Evolutionary conservation across 768 basidiomycete species (phyloP).

Genomic region (Amyloporia xantha): DNA sequence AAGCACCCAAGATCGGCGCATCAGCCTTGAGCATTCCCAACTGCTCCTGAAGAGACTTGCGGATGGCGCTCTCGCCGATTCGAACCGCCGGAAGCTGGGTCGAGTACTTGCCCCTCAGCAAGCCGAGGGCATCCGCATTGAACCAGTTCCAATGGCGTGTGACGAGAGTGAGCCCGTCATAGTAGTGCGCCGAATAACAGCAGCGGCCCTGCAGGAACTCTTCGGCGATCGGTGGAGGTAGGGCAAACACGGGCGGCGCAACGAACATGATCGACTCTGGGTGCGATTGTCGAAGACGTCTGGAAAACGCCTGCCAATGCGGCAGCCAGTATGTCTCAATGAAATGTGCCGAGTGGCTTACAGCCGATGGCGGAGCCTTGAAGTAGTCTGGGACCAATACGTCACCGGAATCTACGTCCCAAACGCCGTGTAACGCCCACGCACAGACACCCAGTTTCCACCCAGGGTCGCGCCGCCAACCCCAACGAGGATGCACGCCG

Average conservation of each 20-base stretch:
- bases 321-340: conserved; percentile 75
- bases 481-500: conserved; percentile 64
- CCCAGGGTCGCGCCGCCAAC: conserved; percentile 67
- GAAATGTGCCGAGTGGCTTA: conserved; percentile 49
- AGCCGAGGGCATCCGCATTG: conserved; percentile 90
- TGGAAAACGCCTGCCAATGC: conserved; percentile 52
- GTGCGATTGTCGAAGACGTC: conserved; percentile 58
- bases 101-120: conserved; percentile 80
- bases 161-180: conserved; percentile 92
- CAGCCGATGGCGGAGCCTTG: conserved; percentile 29
- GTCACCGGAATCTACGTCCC: conserved; percentile 69
- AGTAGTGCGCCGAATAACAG: conserved; percentile 82
- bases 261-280: conserved; percentile 85
- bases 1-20: conserved; percentile 55
- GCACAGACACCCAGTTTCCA: conserved; percentile 78
- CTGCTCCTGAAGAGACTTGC: conserved; percentile 76
- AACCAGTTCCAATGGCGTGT: conserved; percentile 91
- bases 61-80: conserved; percentile 79
- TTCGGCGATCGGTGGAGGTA: conserved; percentile 57
- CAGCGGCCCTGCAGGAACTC: conserved; percentile 57
- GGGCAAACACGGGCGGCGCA: conserved; percentile 85
- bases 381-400: conserved; percentile 77
- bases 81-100: conserved; percentile 64
- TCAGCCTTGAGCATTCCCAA: conserved; percentile 75
- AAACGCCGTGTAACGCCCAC: conserved; percentile 88